Evolutionary conservation across 2,329 filamentous ascomycete genomes (phyloP).

Genomic region (Chrysosporium keratinophilum): DNA sequence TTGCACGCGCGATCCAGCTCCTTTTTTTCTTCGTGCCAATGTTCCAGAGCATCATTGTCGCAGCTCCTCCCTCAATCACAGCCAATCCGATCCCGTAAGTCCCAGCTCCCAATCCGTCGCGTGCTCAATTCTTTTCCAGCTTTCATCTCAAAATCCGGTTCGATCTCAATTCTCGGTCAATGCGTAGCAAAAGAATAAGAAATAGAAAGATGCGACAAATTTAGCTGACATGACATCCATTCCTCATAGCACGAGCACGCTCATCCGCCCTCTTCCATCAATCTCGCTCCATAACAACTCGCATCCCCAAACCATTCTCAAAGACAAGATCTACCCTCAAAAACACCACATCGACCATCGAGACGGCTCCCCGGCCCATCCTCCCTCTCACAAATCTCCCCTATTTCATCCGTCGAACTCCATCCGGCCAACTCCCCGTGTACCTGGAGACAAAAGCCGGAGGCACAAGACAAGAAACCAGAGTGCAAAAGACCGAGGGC

Average conservation of each 20-base stretch:
- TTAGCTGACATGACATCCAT: no score
- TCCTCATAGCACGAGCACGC: conserved; percentile 2
- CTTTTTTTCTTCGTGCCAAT: background rate
- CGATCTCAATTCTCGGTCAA: background rate
- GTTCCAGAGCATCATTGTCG: conserved; percentile 4
- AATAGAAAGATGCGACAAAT: no score
- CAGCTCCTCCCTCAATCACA: conserved; percentile 6
- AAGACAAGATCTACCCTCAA: conserved; percentile 13
- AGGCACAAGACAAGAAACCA: conserved; percentile 63
- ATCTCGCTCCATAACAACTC: conserved; percentile 14
- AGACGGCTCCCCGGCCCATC: conserved; percentile 15
- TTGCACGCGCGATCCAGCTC: conserved; percentile 8
- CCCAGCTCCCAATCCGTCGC: background rate
- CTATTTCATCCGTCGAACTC: conserved; percentile 64
- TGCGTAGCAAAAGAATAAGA: background rate
- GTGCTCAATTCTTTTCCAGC: background rate
- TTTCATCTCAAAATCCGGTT: background rate
- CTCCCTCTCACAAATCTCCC: conserved; percentile 39
- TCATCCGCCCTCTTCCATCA: conserved; percentile 9
- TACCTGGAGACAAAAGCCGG: conserved; percentile 66
- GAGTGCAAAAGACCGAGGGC: conserved; percentile 70
- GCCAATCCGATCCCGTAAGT: conserved; percentile 12
- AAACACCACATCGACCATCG: conserved; percentile 1
- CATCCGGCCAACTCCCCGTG: conserved; percentile 60
- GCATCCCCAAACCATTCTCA: conserved; percentile 15